Evolutionary conservation across 1,284 basidiomycete genomes (phyloP).

Genomic region (Ganoderma multipileum): DNA sequence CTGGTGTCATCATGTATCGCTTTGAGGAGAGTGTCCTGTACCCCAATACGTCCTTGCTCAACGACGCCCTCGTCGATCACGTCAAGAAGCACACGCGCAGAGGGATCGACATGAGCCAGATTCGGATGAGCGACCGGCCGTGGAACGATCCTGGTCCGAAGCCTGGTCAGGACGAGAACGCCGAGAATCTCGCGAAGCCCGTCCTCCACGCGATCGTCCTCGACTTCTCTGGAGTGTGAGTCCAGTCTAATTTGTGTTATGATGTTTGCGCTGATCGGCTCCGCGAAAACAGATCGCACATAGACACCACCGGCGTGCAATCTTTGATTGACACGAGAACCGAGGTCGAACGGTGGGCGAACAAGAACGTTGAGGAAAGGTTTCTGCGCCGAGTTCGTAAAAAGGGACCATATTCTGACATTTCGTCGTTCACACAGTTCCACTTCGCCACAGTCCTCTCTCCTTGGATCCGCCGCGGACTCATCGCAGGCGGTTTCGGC

Average conservation of each 20-base stretch:
- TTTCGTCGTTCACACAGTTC: conserved; percentile 56
- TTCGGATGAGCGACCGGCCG: conserved; percentile 78
- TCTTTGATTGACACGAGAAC: conserved; percentile 88
- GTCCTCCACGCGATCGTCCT: conserved; percentile 86
- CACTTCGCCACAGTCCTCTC: conserved; percentile 91
- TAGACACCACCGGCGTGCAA: conserved; percentile 92
- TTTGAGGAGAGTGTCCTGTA: conserved; percentile 95
- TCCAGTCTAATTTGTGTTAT: conserved; percentile 19
- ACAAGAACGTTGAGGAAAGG: conserved; percentile 78
- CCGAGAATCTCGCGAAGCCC: conserved; percentile 67
- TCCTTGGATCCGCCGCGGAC: conserved; percentile 92
- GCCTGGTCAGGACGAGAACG: conserved; percentile 54
- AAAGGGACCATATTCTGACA: conserved; percentile 5
- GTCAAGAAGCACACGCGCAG: conserved; percentile 83
- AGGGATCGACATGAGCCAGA: conserved; percentile 73
- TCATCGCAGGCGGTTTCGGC: conserved; percentile 90
- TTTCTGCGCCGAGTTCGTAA: not conserved
- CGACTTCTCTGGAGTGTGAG: conserved; percentile 89
- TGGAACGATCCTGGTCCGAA: conserved; percentile 95
- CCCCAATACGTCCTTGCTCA: conserved; percentile 88
- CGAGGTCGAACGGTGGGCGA: conserved; percentile 89
- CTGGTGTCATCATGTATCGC: conserved; percentile 92
- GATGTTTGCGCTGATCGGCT: not conserved
- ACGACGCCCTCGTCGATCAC: conserved; percentile 81
- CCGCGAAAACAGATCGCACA: conserved; percentile 60